A percentile compares a stretch with the other conserved stretches of the same genome.
Conservation (phyloP, 257 asterid genomes). For the Lycium barbarum region DNA sequence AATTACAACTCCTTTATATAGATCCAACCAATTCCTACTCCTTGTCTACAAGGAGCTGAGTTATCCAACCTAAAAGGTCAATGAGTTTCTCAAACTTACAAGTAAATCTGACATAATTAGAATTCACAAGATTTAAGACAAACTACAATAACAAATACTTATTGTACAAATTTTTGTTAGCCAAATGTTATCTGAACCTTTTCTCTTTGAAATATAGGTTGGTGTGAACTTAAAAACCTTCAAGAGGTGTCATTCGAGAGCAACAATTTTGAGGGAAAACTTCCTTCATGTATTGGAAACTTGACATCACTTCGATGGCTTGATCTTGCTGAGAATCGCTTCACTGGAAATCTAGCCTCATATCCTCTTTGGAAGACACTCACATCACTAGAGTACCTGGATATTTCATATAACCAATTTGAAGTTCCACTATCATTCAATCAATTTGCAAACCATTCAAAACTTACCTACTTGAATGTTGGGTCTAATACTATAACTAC, state of each 20-base stretch:
- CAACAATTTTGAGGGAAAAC: neutral
- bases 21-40: too few relatives aligned
- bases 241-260: rapidly evolving
- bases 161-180: too few relatives aligned
- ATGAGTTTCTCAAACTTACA: too few relatives aligned
- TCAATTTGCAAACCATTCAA: conserved; percentile 1
- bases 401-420: neutral
- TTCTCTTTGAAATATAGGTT: neutral
- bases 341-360: neutral
- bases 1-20: too few relatives aligned
- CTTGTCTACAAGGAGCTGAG: too few relatives aligned
- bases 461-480: neutral
- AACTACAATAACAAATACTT: too few relatives aligned
- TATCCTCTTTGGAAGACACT: neutral
- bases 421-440: neutral
- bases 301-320: conserved; percentile 22
- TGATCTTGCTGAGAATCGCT: rapidly evolving
- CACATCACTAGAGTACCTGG: neutral
- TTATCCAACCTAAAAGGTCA: too few relatives aligned
- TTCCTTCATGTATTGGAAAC: conserved; percentile 25
- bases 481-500: neutral
- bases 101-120: too few relatives aligned
- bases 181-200: neutral
- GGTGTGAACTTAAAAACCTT: conserved; percentile 12
- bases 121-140: too few relatives aligned